Evolutionary conservation across 305 asterid species (phyloP).

Genomic region (Withania somnifera): DNA sequence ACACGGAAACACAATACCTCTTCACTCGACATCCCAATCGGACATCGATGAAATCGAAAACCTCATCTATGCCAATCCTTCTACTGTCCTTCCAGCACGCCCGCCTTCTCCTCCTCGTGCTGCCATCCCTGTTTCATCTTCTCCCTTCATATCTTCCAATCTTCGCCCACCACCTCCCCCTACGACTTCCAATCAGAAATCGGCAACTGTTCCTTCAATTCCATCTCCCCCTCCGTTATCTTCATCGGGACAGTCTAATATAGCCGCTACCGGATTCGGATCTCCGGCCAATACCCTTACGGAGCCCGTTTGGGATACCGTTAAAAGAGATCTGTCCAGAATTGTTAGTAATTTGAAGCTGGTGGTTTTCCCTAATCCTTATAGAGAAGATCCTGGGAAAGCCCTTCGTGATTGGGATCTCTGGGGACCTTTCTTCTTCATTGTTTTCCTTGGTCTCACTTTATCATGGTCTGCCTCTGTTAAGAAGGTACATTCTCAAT

Average conservation of each 20-base stretch:
- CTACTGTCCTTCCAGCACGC: conserved; percentile 66
- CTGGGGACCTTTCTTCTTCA: conserved; percentile 95
- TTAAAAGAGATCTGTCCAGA: conserved; percentile 82
- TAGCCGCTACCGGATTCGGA: conserved; percentile 50
- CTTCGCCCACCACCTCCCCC: conserved; percentile 38
- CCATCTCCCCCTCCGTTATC: conserved; percentile 16
- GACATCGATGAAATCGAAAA: conserved; percentile 98
- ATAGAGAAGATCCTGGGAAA: conserved; percentile 90
- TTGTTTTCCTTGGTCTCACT: conserved; percentile 85
- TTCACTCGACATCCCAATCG: conserved; percentile 71
- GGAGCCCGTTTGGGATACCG: conserved; percentile 90
- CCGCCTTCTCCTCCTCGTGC: conserved; percentile 80
- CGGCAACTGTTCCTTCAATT: conserved; percentile 18
- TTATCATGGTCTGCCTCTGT: conserved; percentile 97
- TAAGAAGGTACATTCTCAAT: conserved; percentile 45
- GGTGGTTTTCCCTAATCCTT: conserved; percentile 91
- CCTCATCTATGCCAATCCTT: conserved; percentile 61
- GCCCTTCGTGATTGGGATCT: conserved; percentile 98
- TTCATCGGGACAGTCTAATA: conserved; percentile 7
- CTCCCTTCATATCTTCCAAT: conserved; percentile 45
- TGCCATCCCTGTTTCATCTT: conserved; percentile 63
- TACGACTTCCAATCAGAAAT: conserved; percentile 11
- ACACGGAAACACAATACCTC: conserved; percentile 65
- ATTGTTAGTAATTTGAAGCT: conserved; percentile 81
- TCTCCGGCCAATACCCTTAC: conserved; percentile 68